These are phyloP conservation scores for Medicago arabica DNA, from an alignment of 306 rosid genomes.

Conservation along the genomic window DNA sequence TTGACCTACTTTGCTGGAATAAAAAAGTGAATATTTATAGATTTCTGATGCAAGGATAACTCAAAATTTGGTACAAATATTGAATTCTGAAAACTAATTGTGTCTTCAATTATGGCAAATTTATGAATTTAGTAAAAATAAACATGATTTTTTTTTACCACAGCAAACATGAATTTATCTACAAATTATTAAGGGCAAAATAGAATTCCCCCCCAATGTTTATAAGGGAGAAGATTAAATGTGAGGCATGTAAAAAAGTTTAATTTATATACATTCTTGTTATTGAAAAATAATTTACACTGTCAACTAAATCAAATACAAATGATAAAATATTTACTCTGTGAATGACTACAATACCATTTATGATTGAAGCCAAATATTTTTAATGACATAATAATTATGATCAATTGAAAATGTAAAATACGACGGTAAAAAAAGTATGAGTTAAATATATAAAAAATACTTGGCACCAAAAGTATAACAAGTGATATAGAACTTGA, in stretches of 20 bases:
- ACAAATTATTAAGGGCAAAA: neutral
- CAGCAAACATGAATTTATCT: neutral
- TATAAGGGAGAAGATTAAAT: too few relatives aligned
- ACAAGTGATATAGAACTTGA: slow-evolving; percentile 43
- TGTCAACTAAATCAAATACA: neutral
- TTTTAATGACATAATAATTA: too few relatives aligned
- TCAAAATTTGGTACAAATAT: neutral
- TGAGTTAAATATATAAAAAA: too few relatives aligned
- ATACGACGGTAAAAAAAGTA: too few relatives aligned
- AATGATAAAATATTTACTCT: too few relatives aligned
- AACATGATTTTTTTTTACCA: too few relatives aligned
- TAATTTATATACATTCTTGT: neutral
- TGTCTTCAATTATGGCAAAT: neutral
- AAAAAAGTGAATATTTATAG: too few relatives aligned
- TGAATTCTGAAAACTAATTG: neutral
- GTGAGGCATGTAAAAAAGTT: neutral
- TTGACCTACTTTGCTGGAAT: too few relatives aligned
- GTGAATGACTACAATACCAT: too few relatives aligned
- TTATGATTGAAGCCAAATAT: too few relatives aligned
- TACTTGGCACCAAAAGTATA: neutral
- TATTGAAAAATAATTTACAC: neutral
- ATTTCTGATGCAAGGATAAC: neutral
- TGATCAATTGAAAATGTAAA: too few relatives aligned
- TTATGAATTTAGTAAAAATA: neutral
- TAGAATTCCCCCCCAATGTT: too few relatives aligned